Conservation (phyloP, 495 filamentous ascomycete genomes). For the Gamarada debralockiae region DNA sequence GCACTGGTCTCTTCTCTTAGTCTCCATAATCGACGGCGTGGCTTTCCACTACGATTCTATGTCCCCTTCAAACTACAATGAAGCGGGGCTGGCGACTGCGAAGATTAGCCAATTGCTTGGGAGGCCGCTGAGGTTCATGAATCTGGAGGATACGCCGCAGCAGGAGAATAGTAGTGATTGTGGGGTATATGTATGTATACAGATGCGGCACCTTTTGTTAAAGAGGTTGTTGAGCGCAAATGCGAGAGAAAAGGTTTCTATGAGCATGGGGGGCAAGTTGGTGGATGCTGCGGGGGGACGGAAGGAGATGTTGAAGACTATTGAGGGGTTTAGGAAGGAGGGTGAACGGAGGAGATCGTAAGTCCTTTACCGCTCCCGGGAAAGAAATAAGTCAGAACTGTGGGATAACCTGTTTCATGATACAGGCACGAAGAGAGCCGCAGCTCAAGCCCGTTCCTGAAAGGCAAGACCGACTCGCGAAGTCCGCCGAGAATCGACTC, state of each 20-base stretch:
- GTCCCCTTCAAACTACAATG: slow-evolving; percentile 67
- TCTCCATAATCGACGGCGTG: slow-evolving; percentile 81
- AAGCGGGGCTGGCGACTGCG: slow-evolving; percentile 60
- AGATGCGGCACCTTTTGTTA: slow-evolving; percentile 85
- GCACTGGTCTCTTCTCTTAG: slow-evolving; percentile 93
- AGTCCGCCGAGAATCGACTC: slow-evolving; percentile 23
- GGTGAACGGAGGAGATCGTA: slow-evolving; percentile 76
- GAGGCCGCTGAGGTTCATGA: slow-evolving; percentile 60
- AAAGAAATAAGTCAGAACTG: neutral
- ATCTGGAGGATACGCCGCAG: slow-evolving; percentile 80
- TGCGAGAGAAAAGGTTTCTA: slow-evolving; percentile 78
- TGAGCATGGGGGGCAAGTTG: slow-evolving; percentile 79
- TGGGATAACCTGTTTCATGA: neutral
- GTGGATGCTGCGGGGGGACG: slow-evolving; percentile 72
- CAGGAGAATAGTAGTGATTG: slow-evolving; percentile 93
- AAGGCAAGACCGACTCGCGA: slow-evolving; percentile 17
- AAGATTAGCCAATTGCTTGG: slow-evolving; percentile 65
- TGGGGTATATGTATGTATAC: slow-evolving; percentile 91
- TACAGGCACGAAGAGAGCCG: slow-evolving; percentile 14
- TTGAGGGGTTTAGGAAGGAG: slow-evolving; percentile 77
- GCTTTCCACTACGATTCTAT: slow-evolving; percentile 97
- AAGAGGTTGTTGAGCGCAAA: slow-evolving; percentile 76
- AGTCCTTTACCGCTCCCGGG: slow-evolving; percentile 22
- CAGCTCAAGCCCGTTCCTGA: slow-evolving; percentile 16
- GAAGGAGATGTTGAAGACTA: slow-evolving; percentile 85